Base-by-base conservation (phyloP, 768 basidiomycete species). In the Kwoniella sp. region DNA sequence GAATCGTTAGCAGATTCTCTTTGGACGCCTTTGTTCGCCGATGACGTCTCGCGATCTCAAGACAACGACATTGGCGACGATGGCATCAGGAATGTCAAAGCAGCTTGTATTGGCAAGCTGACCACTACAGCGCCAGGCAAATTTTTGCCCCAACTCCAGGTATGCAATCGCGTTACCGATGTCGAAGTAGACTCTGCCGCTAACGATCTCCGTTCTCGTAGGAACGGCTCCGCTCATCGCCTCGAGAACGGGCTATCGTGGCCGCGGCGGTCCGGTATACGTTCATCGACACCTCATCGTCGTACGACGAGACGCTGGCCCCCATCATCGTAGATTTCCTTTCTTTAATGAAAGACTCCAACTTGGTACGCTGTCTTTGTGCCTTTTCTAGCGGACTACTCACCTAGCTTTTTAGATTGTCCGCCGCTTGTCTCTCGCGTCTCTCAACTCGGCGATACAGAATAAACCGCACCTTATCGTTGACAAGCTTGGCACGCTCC, bases 31-130 rank as follows among this genome's bases (percentile, higher is more conserved):
- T 80, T 99, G 12, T 93, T 98, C 70, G 83, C 88, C 63, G 87
- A 90, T 70, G 90, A 89, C 11, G 41, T 29, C 2, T 32, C 34
- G 14, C 27, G 22, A 4, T 26, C 41, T 5, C 27, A 33, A 9
- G 32, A 31, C 10, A 55, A 47, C 9, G 62, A 59, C 11, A 45
- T 66, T 10, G 72, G 75, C 14, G 93, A 93, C 56, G 93, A 96
- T 75, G 87, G 86, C 7, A 87, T 89, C 1, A 79, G 92, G 43
- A 96, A 95, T 68, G 89, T 96, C 31, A 89, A 92, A 22, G 91
- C 95, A 39, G 92, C 93, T 2, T 96, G 92, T 70, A 80, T 99
- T 15, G 95, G 95, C 28, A 95, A 96, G 74, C 79, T 99, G 26
- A 92, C 91, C 0, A 88, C 88, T 0, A 87, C 89, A 0, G 87